phyloP scores from a whole-genome alignment of 1,139 yeast genomes.

The Meyerozyma guilliermondii region DNA sequence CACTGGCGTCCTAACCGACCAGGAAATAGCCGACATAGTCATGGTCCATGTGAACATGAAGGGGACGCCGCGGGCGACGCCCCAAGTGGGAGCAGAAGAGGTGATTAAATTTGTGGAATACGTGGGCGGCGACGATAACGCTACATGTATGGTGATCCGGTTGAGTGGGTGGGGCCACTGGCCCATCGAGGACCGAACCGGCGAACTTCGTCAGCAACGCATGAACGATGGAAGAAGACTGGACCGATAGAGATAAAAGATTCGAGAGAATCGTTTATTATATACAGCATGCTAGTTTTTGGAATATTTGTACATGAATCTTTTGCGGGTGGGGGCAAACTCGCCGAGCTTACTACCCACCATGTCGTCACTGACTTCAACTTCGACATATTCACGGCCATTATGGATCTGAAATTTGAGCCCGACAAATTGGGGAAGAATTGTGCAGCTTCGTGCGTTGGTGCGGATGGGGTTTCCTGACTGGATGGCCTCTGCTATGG shows the following conservation, averaged over 20 bases:
- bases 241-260: constrained; percentile 2
- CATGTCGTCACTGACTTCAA: constrained; percentile 90
- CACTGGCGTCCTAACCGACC: constrained; percentile 74
- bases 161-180: constrained; percentile 92
- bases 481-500: constrained; percentile 77
- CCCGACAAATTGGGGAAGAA: constrained; percentile 93
- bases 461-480: constrained; percentile 87
- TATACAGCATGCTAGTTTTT: constrained; percentile 36
- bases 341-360: constrained; percentile 97
- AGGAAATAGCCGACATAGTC: constrained; percentile 83
- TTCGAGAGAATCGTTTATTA: background rate
- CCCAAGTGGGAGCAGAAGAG: constrained; percentile 82
- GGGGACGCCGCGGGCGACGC: constrained; percentile 71
- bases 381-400: constrained; percentile 89
- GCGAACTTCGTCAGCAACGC: constrained; percentile 69
- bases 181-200: constrained; percentile 82
- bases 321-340: constrained; percentile 88
- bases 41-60: constrained; percentile 64
- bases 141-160: constrained; percentile 79
- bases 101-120: constrained; percentile 79
- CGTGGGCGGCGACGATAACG: constrained; percentile 91
- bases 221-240: constrained; percentile 37
- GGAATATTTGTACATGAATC: constrained; percentile 75
- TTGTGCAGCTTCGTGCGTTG: constrained; percentile 90
- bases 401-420: constrained; percentile 91